A percentile compares a stretch with the other conserved stretches of the same genome.
phyloP scores from a whole-genome alignment of 2,329 filamentous ascomycete species.

The Thielaviopsis ethacetica region DNA sequence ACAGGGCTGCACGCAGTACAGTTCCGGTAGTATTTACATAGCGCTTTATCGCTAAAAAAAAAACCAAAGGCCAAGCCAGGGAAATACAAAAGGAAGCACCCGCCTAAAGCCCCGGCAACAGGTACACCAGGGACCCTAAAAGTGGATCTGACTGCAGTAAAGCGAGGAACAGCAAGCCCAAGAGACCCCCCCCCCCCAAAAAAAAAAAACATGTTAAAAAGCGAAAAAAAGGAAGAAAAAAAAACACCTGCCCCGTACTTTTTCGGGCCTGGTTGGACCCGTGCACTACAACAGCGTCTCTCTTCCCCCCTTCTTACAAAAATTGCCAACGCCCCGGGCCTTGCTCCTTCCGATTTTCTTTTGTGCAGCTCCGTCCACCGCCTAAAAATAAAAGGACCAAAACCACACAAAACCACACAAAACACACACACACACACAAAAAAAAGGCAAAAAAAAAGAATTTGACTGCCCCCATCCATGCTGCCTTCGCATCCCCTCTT shows the following conservation, averaged over 20 bases:
- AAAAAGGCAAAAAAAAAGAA: background rate
- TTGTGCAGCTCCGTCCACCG: constrained; percentile 1
- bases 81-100: background rate
- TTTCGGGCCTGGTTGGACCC: constrained; percentile 4
- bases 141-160: background rate
- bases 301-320: background rate
- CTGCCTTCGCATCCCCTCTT: background rate
- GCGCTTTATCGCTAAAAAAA: too few species aligned
- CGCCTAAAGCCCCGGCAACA: background rate
- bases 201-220: too few species aligned
- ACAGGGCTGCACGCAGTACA: too few species aligned
- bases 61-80: too few species aligned
- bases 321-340: background rate
- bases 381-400: background rate
- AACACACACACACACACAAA: background rate
- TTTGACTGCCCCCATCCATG: background rate
- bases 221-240: too few species aligned
- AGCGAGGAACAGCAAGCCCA: too few species aligned
- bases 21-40: too few species aligned
- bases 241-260: background rate
- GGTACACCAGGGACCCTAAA: background rate
- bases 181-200: too few species aligned
- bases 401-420: background rate
- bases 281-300: background rate
- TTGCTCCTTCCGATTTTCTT: constrained; percentile 6